phyloP scores from a whole-genome alignment of 768 basidiomycete species.

The Dacryopinax primogenitus region DNA sequence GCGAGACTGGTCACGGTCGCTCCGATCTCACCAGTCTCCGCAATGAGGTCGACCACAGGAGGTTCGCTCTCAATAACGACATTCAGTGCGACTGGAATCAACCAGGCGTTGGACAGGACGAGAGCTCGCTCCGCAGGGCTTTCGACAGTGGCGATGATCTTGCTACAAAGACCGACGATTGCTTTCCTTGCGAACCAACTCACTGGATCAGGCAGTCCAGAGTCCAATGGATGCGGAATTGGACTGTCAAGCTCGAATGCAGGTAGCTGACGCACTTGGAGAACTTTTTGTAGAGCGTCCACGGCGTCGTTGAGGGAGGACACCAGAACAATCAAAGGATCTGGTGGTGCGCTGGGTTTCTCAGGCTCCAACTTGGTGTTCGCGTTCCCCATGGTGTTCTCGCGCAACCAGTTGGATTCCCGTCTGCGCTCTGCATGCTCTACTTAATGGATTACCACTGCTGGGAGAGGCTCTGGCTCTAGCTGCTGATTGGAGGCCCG shows the following conservation, averaged over 20 bases:
- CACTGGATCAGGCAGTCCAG: neutral
- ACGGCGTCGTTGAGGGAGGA: constrained; percentile 7
- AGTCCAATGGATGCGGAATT: neutral
- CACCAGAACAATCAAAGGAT: neutral
- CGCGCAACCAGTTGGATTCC: no score
- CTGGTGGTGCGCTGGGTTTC: neutral
- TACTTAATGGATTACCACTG: neutral
- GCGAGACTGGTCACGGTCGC: neutral
- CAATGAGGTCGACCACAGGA: neutral
- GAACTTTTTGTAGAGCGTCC: neutral
- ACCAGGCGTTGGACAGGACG: neutral
- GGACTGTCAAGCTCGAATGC: neutral
- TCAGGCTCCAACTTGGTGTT: no score
- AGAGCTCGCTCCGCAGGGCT: neutral
- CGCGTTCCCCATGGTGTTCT: no score
- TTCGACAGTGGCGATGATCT: constrained; percentile 5
- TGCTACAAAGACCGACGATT: neutral
- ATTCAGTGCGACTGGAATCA: neutral
- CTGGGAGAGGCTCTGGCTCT: no score
- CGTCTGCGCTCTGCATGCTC: no score
- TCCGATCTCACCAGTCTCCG: neutral
- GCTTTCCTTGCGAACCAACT: constrained; percentile 5
- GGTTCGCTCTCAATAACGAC: constrained; percentile 4
- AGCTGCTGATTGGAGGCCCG: no score
- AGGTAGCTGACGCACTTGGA: neutral